Conservation (phyloP, 2,329 filamentous ascomycete species). For the Nigrospora sphaerica region DNA sequence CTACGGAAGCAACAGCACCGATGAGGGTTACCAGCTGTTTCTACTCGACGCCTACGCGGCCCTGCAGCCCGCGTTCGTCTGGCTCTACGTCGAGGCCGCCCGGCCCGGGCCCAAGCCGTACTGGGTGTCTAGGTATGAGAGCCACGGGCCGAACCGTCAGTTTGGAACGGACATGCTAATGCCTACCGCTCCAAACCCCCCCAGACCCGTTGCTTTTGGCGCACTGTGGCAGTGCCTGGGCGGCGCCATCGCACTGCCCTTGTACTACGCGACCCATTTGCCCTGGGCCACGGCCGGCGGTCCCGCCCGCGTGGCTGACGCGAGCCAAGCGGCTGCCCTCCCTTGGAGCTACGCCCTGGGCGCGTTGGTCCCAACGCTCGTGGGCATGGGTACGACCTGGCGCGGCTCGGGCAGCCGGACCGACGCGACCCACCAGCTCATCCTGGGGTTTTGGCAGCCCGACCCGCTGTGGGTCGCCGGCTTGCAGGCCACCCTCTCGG, state of each 20-base stretch:
- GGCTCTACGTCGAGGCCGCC: slow-evolving; percentile 16
- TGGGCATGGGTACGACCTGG: slow-evolving; percentile 16
- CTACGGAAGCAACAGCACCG: slow-evolving; percentile 14
- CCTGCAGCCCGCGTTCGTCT: slow-evolving; percentile 16
- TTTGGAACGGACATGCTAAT: too few species aligned
- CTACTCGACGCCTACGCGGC: slow-evolving; percentile 17
- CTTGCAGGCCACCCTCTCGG: not conserved
- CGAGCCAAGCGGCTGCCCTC: slow-evolving; percentile 9
- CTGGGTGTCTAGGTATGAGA: slow-evolving; percentile 4
- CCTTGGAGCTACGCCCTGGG: slow-evolving; percentile 16
- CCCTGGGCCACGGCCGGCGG: slow-evolving; percentile 10
- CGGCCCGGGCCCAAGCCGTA: slow-evolving; percentile 13
- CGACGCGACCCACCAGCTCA: slow-evolving; percentile 11
- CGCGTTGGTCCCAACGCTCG: slow-evolving; percentile 11
- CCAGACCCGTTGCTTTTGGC: slow-evolving; percentile 15
- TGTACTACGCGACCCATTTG: slow-evolving; percentile 16
- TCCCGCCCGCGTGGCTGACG: slow-evolving; percentile 8
- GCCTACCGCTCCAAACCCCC: slow-evolving; percentile 3
- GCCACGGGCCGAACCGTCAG: too few species aligned
- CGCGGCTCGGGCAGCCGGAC: slow-evolving; percentile 9
- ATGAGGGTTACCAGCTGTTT: slow-evolving; percentile 14
- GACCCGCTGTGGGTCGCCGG: slow-evolving; percentile 14
- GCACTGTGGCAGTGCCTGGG: slow-evolving; percentile 16
- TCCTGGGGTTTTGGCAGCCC: slow-evolving; percentile 15
- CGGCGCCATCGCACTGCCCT: slow-evolving; percentile 15